phyloP scores from a whole-genome alignment of 805 yeast genomes.

The Kluyveromyces nonfermentans region DNA sequence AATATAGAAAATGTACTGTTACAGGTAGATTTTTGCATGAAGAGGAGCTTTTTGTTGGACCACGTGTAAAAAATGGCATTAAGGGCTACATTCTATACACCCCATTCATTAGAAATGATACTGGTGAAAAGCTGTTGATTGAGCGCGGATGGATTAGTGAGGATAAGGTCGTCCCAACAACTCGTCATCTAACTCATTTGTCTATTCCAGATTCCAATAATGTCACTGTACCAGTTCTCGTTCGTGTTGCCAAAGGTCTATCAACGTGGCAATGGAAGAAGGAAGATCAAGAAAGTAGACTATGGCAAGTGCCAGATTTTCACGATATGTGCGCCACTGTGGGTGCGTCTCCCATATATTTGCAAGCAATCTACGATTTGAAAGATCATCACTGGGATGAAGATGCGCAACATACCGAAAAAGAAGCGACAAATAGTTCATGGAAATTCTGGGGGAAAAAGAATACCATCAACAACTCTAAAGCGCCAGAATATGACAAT shows the following conservation, averaged over 20 bases:
- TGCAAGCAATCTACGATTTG: constrained; percentile 63
- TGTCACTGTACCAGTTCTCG: constrained; percentile 62
- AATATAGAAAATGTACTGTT: constrained; percentile 68
- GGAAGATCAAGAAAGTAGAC: constrained; percentile 53
- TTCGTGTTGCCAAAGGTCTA: constrained; percentile 57
- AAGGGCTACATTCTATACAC: constrained; percentile 75
- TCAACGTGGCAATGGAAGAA: constrained; percentile 61
- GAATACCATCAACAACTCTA: not conserved
- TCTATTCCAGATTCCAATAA: constrained; percentile 56
- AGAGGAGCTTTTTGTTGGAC: constrained; percentile 88
- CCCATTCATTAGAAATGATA: constrained; percentile 64
- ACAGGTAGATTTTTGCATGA: constrained; percentile 75
- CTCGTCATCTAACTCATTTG: constrained; percentile 52
- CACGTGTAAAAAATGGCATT: constrained; percentile 61
- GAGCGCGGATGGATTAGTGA: constrained; percentile 91
- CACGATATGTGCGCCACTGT: constrained; percentile 59
- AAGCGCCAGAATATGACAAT: not conserved
- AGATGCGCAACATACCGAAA: not conserved
- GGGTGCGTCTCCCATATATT: constrained; percentile 61
- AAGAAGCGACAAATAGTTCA: not conserved
- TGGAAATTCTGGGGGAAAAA: constrained; percentile 1
- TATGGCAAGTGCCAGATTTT: constrained; percentile 75
- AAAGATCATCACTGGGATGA: constrained; percentile 48
- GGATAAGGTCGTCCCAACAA: constrained; percentile 48
- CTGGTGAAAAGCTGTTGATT: constrained; percentile 55